Evolutionary conservation across 306 rosid species (phyloP), one percentile per base, ranked within the genome.

Genomic region (Begonia masoniana): DNA sequence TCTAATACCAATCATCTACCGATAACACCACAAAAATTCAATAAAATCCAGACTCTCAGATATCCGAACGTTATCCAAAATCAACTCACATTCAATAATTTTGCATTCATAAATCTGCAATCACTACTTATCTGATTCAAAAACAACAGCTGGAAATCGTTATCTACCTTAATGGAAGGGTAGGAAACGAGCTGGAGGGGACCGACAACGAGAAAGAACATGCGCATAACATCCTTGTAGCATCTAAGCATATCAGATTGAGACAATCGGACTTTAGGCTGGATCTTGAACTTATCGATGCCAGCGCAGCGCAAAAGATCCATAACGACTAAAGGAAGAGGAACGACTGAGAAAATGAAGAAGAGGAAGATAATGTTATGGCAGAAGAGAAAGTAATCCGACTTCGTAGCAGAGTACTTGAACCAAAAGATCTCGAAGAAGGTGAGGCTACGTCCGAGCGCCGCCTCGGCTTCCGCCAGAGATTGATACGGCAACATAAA

Each of bases 181-280:
- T 62, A 88, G 5, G 97, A 88, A 53, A 84, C 51, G 31, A 88
- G 80, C 58, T 84, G 86, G 7, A 88, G 57, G 15, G 97, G 95
- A 13, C 82, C 80, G 39, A 88, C 86, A 5, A 86, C 54, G 57
- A 82, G 52, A 61, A 86, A 81, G 74, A 91, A 91, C 57, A 77
- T 75, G 41, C 55, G 56, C 81, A 84, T 77, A n/a, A 86, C 96
- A 35, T 81, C 84, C 64, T 57, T 74, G 76, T 84, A 88, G 72
- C 93, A 82, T 5, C 64, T 60, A 50, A 70, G 12, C 69, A 79
- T 82, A 62, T 84, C 88, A 12, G 56, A 42, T 15, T 64, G 51
- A 3, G 97, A 62, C 47, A 70, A 47, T 15, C 77, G 75, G 10
- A 74, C 88, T 36, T 65, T 65, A 6, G 88, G 88, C 52, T 88